Base-by-base conservation (phyloP, 305 asterid genomes). In the Fraxinus greggii region DNA sequence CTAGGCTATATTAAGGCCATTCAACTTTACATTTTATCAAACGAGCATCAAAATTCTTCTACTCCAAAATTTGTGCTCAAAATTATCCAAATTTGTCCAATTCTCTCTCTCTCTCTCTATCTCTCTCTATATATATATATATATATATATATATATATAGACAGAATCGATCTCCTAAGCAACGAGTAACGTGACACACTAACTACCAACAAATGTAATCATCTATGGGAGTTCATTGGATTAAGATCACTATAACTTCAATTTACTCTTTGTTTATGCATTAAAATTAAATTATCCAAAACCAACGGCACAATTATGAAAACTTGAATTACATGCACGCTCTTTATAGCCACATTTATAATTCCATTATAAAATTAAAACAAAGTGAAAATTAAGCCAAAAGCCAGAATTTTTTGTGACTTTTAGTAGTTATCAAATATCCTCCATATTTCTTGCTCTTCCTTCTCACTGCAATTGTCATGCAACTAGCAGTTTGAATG, bases 331-430 rank as follows among this genome's bases (percentile, higher is more conserved):
- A 48, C 23, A 51, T 51, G 8, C 21, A 51, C 7, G 67, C 12
- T 19, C 10, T 59, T 59, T 21, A 19, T 7, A 59, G 13, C 69
- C 69, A 59, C 26, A 59, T 59, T 19, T 19, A 21, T 59, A 19
- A 59, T 7, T 59, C 28, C 69, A 59, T 7, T 17, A 51, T 1
- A n/a, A 63, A 8, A 10, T 9, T 7, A 63, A 63, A 63, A 63
- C 17, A 24, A 63, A 24, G n/a, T 63, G 72, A 63, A 63, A 63
- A 33, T 83, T 89, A 94, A 65, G 98, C 98, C 79, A 94, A 91
- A 80, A 93, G 96, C 97, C 98, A 94, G 81, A 94, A 93, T 7
- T 93, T 90, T 90, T 94, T 94, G 90, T 94, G 97, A 48, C 93
- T 89, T 81, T 93, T 94, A 5, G 98, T 94, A 19, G 97, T 94